Evolutionary conservation across 2,329 filamentous ascomycete genomes (phyloP).

Genomic region (Penicillium thymicola): DNA sequence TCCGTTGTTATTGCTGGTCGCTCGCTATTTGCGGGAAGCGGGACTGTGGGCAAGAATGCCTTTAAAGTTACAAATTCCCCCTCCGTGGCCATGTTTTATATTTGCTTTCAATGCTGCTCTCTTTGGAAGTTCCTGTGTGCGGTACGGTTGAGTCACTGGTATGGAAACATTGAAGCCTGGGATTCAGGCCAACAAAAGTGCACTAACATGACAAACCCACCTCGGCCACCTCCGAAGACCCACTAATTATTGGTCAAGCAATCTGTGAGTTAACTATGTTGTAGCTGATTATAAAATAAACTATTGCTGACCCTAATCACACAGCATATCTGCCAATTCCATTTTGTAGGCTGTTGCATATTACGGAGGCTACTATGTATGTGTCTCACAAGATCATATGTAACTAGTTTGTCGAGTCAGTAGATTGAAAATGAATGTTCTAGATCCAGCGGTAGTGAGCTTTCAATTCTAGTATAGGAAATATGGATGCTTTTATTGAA

Average conservation of each 20-base stretch:
- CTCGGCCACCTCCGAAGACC: neutral
- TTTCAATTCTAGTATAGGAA: too few species aligned
- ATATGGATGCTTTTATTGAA: too few species aligned
- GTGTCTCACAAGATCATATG: too few species aligned
- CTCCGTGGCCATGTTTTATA: neutral
- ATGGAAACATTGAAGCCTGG: neutral
- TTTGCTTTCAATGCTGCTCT: neutral
- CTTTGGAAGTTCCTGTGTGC: neutral
- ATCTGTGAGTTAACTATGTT: neutral
- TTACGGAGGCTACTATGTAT: too few species aligned
- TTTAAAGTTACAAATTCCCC: slow-evolving; percentile 4
- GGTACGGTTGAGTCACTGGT: neutral
- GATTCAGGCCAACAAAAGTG: neutral
- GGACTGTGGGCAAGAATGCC: slow-evolving; percentile 8
- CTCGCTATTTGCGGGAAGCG: slow-evolving; percentile 7
- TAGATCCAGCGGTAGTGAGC: too few species aligned
- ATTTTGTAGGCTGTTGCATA: too few species aligned
- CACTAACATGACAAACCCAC: neutral
- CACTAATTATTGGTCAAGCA: neutral
- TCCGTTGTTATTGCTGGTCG: slow-evolving; percentile 8
- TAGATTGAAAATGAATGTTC: too few species aligned
- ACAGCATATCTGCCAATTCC: too few species aligned
- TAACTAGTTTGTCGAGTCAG: too few species aligned
- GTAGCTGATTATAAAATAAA: too few species aligned
- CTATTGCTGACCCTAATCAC: too few species aligned